Evolutionary conservation across 768 basidiomycete genomes (phyloP).

Genomic region (Mycena rosella): DNA sequence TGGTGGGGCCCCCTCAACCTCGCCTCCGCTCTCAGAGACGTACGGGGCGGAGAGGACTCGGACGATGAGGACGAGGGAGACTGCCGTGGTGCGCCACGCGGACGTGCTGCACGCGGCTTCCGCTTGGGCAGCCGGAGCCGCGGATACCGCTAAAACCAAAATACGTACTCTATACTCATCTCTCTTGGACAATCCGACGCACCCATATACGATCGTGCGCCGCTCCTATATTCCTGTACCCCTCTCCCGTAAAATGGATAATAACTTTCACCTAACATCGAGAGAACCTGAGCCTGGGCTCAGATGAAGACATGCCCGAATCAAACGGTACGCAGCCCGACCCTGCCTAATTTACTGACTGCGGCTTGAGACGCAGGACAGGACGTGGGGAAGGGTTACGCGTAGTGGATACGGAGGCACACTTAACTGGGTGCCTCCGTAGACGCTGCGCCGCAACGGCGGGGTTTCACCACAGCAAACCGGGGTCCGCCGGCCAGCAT

Average conservation of each 20-base stretch:
- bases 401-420: too few species aligned
- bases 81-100: not conserved
- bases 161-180: not conserved
- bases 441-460: too few species aligned
- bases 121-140: too few species aligned
- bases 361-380: too few species aligned
- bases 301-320: conserved; percentile 5
- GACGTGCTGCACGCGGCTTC: not conserved
- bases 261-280: not conserved
- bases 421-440: too few species aligned
- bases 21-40: not conserved
- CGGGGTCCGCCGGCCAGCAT: too few species aligned
- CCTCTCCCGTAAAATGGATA: not conserved
- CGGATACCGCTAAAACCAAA: not conserved
- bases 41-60: not conserved
- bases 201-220: not conserved
- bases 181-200: not conserved
- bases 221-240: not conserved
- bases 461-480: too few species aligned
- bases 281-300: conserved; percentile 17
- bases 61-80: not conserved
- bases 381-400: too few species aligned
- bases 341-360: not conserved
- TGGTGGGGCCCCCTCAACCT: conserved; percentile 14
- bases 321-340: conserved; percentile 4